These are phyloP conservation scores for Phytophthora litchii DNA, from an alignment of 352 stramenopile genomes.

Conservation along the genomic window DNA sequence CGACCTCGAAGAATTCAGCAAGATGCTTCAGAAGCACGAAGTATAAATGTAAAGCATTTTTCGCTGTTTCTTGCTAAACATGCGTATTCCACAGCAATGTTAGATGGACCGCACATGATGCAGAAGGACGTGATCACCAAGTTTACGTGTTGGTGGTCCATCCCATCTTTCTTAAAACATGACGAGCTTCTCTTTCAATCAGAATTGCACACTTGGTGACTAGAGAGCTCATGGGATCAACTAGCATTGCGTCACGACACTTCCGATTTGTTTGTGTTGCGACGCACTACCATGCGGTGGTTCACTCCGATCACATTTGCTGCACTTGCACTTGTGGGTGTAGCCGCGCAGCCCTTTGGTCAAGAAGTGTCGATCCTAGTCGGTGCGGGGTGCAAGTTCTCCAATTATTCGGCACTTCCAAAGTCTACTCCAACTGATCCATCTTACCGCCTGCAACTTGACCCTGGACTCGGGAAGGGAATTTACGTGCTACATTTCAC, in stretches of 20 bases:
- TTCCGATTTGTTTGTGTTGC: constrained; percentile 26
- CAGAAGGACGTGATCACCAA: constrained; percentile 6
- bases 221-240: background rate
- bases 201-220: background rate
- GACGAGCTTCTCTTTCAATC: constrained; percentile 29
- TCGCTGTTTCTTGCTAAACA: too few species aligned
- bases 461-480: constrained; percentile 52
- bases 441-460: constrained; percentile 52
- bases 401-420: constrained; percentile 51
- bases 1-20: constrained; percentile 71
- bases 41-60: constrained; percentile 35
- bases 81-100: too few species aligned
- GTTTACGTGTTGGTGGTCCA: background rate
- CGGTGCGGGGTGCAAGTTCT: constrained; percentile 58
- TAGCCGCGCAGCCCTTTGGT: constrained; percentile 14
- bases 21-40: constrained; percentile 79
- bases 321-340: constrained; percentile 5
- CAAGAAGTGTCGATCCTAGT: constrained; percentile 39
- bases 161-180: constrained; percentile 11
- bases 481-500: constrained; percentile 71
- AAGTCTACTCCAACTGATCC: constrained; percentile 15
- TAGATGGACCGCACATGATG: constrained; percentile 4
- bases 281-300: constrained; percentile 24
- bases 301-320: constrained; percentile 13
- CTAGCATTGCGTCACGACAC: constrained; percentile 24